phyloP scores from a whole-genome alignment of 75 land plant genomes.

The Pseudotsuga menziesii region DNA sequence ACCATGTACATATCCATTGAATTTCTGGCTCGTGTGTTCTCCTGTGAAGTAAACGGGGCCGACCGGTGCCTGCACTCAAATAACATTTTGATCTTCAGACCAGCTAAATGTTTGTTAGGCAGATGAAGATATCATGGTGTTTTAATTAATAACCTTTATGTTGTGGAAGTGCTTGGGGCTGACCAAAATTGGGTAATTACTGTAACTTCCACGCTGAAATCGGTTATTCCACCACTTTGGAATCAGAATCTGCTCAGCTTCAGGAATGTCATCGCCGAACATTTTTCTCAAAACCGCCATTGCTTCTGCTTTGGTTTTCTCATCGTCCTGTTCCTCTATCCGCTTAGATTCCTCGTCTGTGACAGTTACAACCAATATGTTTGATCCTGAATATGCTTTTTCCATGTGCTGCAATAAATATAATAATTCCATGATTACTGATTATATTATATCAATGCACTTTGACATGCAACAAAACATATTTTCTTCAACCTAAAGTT shows the following conservation, averaged over 20 bases:
- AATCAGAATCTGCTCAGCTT: slow-evolving; percentile 41
- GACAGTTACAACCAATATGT: slow-evolving; percentile 53
- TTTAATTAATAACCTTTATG: not conserved
- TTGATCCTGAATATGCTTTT: slow-evolving; percentile 43
- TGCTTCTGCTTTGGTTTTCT: slow-evolving; percentile 37
- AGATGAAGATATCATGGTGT: too few relatives aligned
- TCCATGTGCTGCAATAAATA: slow-evolving; percentile 39
- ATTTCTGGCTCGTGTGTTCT: slow-evolving; percentile 61
- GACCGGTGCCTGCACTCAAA: slow-evolving; percentile 42
- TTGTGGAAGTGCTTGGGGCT: not conserved
- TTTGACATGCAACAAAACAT: too few relatives aligned
- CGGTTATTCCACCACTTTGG: slow-evolving; percentile 54
- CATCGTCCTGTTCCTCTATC: slow-evolving; percentile 57
- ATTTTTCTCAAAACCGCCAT: slow-evolving; percentile 55
- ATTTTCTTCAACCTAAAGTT: too few relatives aligned
- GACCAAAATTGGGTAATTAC: slow-evolving; percentile 49
- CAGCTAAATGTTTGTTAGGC: too few relatives aligned
- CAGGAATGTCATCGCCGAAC: slow-evolving; percentile 56
- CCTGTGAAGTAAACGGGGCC: slow-evolving; percentile 61
- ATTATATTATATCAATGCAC: too few relatives aligned
- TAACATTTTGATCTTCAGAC: not conserved
- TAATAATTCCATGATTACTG: too few relatives aligned
- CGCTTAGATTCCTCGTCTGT: slow-evolving; percentile 72
- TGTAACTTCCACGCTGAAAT: slow-evolving; percentile 45
- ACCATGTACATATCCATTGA: slow-evolving; percentile 79